Conservation (phyloP, 768 basidiomycete genomes). For the Asterophora lycoperdoides region DNA sequence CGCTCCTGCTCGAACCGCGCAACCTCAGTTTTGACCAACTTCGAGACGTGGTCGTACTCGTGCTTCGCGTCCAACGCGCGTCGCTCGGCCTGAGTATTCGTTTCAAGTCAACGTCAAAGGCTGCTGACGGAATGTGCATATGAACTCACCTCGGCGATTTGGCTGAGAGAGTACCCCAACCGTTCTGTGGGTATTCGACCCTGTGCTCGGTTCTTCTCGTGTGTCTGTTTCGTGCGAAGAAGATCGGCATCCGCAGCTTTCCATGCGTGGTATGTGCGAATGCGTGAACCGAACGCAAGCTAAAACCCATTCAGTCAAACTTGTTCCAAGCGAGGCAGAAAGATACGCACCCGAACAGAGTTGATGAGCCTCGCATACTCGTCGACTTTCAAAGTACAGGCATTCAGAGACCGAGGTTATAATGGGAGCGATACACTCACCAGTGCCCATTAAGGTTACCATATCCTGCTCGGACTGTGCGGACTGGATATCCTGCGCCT, state of each 20-base stretch:
- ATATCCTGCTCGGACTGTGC: slow-evolving; percentile 81
- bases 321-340: background rate
- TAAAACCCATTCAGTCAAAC: slow-evolving; percentile 23
- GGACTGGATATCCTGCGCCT: slow-evolving; percentile 69
- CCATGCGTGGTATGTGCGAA: slow-evolving; percentile 79
- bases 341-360: slow-evolving; percentile 68
- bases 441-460: slow-evolving; percentile 73
- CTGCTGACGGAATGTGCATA: background rate
- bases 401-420: background rate
- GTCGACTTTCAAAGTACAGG: slow-evolving; percentile 49
- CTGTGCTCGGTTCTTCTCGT: slow-evolving; percentile 80
- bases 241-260: slow-evolving; percentile 76
- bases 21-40: slow-evolving; percentile 85
- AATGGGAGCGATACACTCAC: slow-evolving; percentile 26
- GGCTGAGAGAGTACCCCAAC: slow-evolving; percentile 65
- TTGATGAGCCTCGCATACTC: slow-evolving; percentile 91
- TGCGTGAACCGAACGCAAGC: slow-evolving; percentile 85
- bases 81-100: slow-evolving; percentile 65
- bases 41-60: slow-evolving; percentile 87
- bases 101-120: background rate
- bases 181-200: slow-evolving; percentile 70
- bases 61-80: slow-evolving; percentile 76
- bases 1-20: slow-evolving; percentile 90
- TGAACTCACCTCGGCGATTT: slow-evolving; percentile 71
- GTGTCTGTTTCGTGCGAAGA: slow-evolving; percentile 63